Base-by-base conservation (phyloP, 176 grass and related monocot genomes). In the sorghum (Sorghum bicolor) region DNA sequence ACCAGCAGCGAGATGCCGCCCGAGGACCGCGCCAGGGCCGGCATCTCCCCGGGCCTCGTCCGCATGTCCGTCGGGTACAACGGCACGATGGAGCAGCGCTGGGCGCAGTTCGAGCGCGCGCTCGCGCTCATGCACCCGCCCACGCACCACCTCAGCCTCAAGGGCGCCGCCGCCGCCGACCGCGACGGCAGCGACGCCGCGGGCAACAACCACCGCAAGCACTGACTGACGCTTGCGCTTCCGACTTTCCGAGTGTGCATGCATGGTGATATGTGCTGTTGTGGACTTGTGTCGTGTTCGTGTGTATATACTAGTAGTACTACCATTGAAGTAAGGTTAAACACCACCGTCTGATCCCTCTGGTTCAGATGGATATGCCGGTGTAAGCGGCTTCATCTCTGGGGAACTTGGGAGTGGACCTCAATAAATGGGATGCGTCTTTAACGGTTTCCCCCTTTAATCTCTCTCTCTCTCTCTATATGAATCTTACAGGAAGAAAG, bases 1-100 rank as follows among this genome's bases (percentile, higher is more conserved):
- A 98, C 96, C 75, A 98, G 96, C 89, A 98, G 96, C 83, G 96
- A 98, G 96, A 90, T 98, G 90, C 31, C 72, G 0, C 89, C 96
- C 24, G 91, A 93, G 82, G 96, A 98, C 70, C 80, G 85, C 30
- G 89, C 88, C 0, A 60, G 80, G 16, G 93, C 85, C 0, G 96
- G 96, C 15, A 98, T 98, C 72, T 95, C 93, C 0, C 92, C 96
- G 0, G 96, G 96, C 0, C 96, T 98, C 85, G 74, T 98, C 8
- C 87, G 96, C 67, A 93, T 95, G 93, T 93, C 96, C 9, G 93
- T 98, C 6, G 96, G 96, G 0, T 95, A 98, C 77, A 98, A 88
- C 15, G 96, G 96, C 68, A 93, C 93, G 3, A 76, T 98, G 26
- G 96, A 98, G 83, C 96, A 98, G 91, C 79, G 93, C 5, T 98